phyloP scores from a whole-genome alignment of 2,329 filamentous ascomycete species.

The Fusarium sp. region DNA sequence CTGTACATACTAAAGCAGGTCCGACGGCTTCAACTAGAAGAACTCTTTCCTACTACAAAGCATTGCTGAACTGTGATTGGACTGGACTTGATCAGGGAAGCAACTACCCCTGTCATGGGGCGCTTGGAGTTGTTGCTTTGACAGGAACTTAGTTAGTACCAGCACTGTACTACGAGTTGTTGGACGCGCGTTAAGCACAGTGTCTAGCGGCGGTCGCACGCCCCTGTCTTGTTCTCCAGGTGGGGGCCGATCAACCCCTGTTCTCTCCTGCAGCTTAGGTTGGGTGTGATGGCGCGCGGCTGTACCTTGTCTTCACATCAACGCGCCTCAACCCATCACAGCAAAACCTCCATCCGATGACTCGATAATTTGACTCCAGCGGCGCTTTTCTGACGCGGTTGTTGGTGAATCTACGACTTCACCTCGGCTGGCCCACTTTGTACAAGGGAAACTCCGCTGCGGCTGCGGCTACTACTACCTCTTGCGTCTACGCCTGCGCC shows the following conservation, averaged over 20 bases:
- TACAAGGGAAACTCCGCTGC: conserved; percentile 32
- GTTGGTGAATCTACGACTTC: conserved; percentile 12
- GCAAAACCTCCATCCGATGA: conserved; percentile 21
- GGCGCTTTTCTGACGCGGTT: conserved; percentile 26
- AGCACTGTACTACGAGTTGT: conserved; percentile 29
- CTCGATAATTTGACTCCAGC: conserved; percentile 26
- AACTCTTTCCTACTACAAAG: conserved; percentile 39
- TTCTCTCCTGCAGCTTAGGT: conserved; percentile 33
- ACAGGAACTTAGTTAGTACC: background rate
- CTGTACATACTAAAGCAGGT: conserved; percentile 40
- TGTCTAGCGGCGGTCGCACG: conserved; percentile 21
- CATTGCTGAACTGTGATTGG: conserved; percentile 33
- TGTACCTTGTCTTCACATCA: conserved; percentile 42
- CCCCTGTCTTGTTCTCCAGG: conserved; percentile 13
- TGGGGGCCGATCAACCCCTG: conserved; percentile 38
- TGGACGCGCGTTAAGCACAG: conserved; percentile 22
- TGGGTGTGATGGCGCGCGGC: conserved; percentile 43
- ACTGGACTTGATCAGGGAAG: conserved; percentile 14
- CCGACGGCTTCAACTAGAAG: conserved; percentile 29
- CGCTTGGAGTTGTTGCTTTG: conserved; percentile 34
- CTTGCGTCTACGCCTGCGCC: conserved; percentile 20
- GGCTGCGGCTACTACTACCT: conserved; percentile 24
- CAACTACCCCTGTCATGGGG: conserved; percentile 33
- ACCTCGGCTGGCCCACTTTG: conserved; percentile 34
- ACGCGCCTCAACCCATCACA: conserved; percentile 41